Evolutionary conservation across 169 alveolate genomes (phyloP).

Genomic region (Eimeria falciformis): DNA sequence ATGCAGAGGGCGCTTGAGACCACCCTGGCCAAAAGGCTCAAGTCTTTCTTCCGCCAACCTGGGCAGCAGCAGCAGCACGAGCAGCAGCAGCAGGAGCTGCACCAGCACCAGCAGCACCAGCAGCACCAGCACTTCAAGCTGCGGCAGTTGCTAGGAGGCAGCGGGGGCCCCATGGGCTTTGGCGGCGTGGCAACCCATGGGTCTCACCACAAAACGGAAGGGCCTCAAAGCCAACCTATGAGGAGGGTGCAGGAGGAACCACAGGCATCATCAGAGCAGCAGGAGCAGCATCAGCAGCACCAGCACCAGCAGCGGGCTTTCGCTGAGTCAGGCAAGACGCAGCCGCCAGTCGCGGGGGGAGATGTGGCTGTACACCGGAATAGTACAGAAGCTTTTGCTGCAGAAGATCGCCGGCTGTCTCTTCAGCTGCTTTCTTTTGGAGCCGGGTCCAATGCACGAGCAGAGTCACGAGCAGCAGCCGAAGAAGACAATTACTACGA

Average conservation of each 20-base stretch:
- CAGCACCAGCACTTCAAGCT: not conserved
- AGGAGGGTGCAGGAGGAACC: not conserved
- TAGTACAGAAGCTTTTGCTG: not conserved
- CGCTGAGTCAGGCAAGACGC: conserved; percentile 13
- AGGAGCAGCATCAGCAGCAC: conserved; percentile 9
- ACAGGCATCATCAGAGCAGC: not conserved
- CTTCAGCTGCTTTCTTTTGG: no score
- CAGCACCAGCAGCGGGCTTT: conserved; percentile 44
- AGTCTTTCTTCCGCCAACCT: not conserved
- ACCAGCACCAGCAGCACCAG: conserved; percentile 41
- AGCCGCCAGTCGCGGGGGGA: not conserved
- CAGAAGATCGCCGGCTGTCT: not conserved
- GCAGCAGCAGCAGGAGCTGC: conserved; percentile 37
- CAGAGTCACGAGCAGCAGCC: conserved; percentile 17
- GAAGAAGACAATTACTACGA: not conserved
- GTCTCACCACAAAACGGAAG: not conserved
- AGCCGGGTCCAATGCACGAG: not conserved
- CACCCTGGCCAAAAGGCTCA: not conserved
- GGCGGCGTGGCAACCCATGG: conserved; percentile 1
- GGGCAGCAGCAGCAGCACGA: no score
- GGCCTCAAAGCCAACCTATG: no score
- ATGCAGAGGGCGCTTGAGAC: not conserved
- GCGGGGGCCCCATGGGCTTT: not conserved
- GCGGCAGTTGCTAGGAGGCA: not conserved
- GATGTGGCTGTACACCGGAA: no score